Evolutionary conservation across 805 yeast species (phyloP), one percentile per base, ranked within the genome.

Genomic region (Wickerhamiella brachini): DNA sequence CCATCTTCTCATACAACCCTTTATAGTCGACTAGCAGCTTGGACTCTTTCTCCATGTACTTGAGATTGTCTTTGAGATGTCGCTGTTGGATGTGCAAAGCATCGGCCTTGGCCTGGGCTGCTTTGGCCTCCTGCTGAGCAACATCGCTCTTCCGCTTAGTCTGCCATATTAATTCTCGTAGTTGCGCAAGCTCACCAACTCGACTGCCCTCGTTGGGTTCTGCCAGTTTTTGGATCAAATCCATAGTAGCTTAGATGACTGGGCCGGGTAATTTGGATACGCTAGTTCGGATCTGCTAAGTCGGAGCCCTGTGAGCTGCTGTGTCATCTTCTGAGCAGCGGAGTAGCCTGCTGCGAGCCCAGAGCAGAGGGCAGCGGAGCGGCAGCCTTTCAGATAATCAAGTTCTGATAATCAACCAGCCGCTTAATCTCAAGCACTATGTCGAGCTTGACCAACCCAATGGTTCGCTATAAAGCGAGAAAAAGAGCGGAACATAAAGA

Each of bases 401-500:
- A n/a, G n/a, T n/a, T n/a, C n/a, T n/a, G n/a, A n/a, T n/a, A n/a
- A n/a, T n/a, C n/a, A n/a, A n/a, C n/a, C n/a, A n/a, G n/a, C n/a
- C n/a, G n/a, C n/a, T n/a, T n/a, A n/a, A n/a, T n/a, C n/a, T n/a
- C n/a, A n/a, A 24, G 26, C 26, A 24, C 26, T 51, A 57, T 59
- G 8, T 52, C 57, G 18, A 47, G 57, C 12, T 54, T 62, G 21
- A 54, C 62, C 1, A 57, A 63, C 48, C 71, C 70, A 51, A 66
- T 63, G 68, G 72, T 56, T 59, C 65, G 62, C 57, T 83, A 83
- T 62, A 76, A 78, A 57, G 66, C 70, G 21, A 71, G 90, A 42
- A 76, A 78, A 60, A 95, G 87, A 62, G 65, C 75, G 23, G 67
- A 76, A 13, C 68, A 95, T 49, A 73, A 78, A 29, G 80, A 85